Evolutionary conservation across 78 protist genomes (phyloP), one percentile per base, ranked within the genome.

Genomic region (Chrysochromulina tobinii): DNA sequence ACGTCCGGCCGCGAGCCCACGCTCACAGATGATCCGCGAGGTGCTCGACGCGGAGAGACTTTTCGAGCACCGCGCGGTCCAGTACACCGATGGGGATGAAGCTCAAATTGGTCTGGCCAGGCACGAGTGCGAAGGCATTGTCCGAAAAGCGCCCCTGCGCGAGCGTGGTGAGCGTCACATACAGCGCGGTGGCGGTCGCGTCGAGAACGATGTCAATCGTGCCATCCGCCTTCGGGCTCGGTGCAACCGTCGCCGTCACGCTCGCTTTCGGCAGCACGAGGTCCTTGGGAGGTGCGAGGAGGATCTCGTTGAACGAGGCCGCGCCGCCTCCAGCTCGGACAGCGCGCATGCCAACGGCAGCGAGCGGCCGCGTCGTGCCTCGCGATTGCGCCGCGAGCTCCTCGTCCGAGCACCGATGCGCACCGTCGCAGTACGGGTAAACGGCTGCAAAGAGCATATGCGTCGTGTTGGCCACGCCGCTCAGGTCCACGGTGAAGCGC

Each of bases 131-230:
- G 12, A 91, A 67, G 68, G 69, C 61, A n/a, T 91, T 91, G 61
- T 68, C 81, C 53, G 64, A 48, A 84, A 91, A 91, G 58, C 81
- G 50, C 14, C 93, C 93, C 14, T 23, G 54, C 20, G 90, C 89
- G 53, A 48, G 48, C 18, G 90, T 67, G 85, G 90, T 91, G 73
- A 91, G 50, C 27, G 38, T 6, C 15, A 84, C 90, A 50, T 67
- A 91, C 20, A 58, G 20, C 4, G 90, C 93, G 51, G 27, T n/a
- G 23, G 14, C 48, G 77, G 6, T 68, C 51, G 77, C 38, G 12
- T 1, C 17, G 18, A 68, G 18, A 12, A 1, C 20, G 23, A 68
- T 3, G 50, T 27, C 51, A 51, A 25, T 25, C 18, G 51, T 7
- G 77, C 17, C n/a, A 3, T 17, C 51, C 20, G 6, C 20, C 51